Evolutionary conservation across 2,329 filamentous ascomycete genomes (phyloP), one percentile per base, ranked within the genome.

Genomic region (Verticillium albo-atrum): DNA sequence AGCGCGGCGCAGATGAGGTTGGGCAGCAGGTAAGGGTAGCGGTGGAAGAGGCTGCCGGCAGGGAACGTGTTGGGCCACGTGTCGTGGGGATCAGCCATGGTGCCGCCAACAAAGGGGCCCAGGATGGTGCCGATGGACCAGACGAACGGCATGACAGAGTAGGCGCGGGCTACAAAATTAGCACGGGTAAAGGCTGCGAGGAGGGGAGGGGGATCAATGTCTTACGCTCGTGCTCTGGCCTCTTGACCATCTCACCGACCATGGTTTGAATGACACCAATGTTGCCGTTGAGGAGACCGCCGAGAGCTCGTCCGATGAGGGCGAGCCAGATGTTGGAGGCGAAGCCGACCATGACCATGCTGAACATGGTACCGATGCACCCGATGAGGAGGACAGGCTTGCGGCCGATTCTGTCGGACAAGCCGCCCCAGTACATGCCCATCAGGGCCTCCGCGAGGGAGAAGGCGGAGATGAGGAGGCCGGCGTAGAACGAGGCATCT

Each of bases 51-150:
- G 59, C 89, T 84, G 58, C 83, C 80, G 20, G 77, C 68, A 51
- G 89, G 85, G 69, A 97, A 95, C 1, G 84, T 52, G 27, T 80
- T 75, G 23, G 94, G 92, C 72, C 90, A 96, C 23, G 87, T 87
- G 35, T 84, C 78, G 62, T 87, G 83, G 27, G 94, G 93, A 65
- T 91, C 87, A 61, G 92, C 90, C 71, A 97, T 92, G 58, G 89
- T 85, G 34, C 94, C 94, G 61, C 94, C 94, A 64, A 97, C 92
- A 6, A 89, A 90, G 63, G 93, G 90, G 0, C 93, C 93, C 57
- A 96, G 82, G 64, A 97, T 96, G 10, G 91, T 96, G 26, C 93
- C 93, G 57, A 97, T 88, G 54, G 85, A 89, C 92, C 93, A 97
- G 7, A 97, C 89, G 69, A 97, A 97, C 1, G 93, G 93, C 91